Percentiles rank a stretch among this genome's conserved stretches.
phyloP scores from a whole-genome alignment of 1,139 yeast genomes.

The Suhomyces chickasaworum region DNA sequence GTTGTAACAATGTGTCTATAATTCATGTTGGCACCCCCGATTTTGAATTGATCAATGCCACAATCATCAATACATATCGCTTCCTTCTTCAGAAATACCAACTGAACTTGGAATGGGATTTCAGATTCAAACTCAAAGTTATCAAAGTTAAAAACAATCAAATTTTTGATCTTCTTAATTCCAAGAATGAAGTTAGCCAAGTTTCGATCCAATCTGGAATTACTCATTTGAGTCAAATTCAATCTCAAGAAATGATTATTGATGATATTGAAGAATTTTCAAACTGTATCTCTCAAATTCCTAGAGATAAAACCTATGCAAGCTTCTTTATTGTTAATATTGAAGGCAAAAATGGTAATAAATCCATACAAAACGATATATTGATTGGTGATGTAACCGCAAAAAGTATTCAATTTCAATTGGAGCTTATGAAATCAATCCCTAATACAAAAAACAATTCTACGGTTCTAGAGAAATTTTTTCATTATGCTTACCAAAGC shows the following conservation, averaged over 20 bases:
- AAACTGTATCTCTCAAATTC: slow-evolving; percentile 7
- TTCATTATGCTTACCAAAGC: slow-evolving; percentile 23
- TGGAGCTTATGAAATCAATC: neutral
- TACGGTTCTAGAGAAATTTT: slow-evolving; percentile 18
- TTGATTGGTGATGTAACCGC: slow-evolving; percentile 19
- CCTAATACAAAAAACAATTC: neutral
- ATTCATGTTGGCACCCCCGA: slow-evolving; percentile 19
- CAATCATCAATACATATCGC: slow-evolving; percentile 18
- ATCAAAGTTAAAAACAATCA: slow-evolving; percentile 10
- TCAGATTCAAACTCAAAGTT: slow-evolving; percentile 19
- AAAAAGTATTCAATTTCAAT: neutral
- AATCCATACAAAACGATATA: slow-evolving; percentile 16
- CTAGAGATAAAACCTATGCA: neutral
- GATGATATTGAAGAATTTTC: slow-evolving; percentile 14
- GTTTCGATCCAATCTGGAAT: neutral
- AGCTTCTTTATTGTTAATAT: slow-evolving; percentile 14
- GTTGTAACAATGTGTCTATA: slow-evolving; percentile 24
- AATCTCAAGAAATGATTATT: slow-evolving; percentile 27
- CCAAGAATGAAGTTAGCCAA: slow-evolving; percentile 12
- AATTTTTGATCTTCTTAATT: slow-evolving; percentile 19
- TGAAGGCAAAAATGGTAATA: slow-evolving; percentile 8
- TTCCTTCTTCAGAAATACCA: slow-evolving; percentile 13
- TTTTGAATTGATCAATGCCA: slow-evolving; percentile 11
- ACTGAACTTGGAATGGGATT: slow-evolving; percentile 8
- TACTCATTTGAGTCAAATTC: slow-evolving; percentile 14